Base-by-base conservation (phyloP, 805 yeast genomes). In the Metschnikowia lochheadii region DNA sequence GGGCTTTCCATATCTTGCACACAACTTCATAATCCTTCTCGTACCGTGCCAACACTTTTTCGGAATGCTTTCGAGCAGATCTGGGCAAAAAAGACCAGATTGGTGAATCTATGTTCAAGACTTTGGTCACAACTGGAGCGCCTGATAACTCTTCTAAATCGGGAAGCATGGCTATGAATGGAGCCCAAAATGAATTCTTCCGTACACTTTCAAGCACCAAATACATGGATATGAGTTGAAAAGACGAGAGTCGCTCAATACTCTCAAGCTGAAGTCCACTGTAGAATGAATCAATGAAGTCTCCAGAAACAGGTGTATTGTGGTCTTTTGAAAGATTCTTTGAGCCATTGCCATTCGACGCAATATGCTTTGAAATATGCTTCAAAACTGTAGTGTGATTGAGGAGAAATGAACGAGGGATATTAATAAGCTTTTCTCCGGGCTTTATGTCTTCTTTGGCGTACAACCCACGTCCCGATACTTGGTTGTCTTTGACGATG, bases 151-250 rank as follows among this genome's bases (percentile, higher is more conserved):
- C 90, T 0, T 67, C 61, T 13, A 70, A 51, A 0, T 69, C 61
- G 0, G 97, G 96, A 51, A 89, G 73, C 55, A 81, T 77, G 33
- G 77, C 75, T 10, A 88, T 64, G 62, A 88, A 88, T 0, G 89
- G 88, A 39, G 64, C 61, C 95, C 95, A 89, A 60, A 74, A 82
- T 1, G 86, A 80, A 0, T 49, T 40, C 1, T 61, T 65, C 44
- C 84, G 63, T 35, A 59, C 60, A 2, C 49, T 55, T 56, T 83
- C 87, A 14, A 79, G 59, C 4, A 70, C 63, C 2, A 83, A 48
- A 56, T 72, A 86, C 49, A 85, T 57, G 0, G 81, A 58, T 6
- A 84, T 56, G 36, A 85, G 60, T 63, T 85, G 91, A 60, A 84
- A 82, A 2, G 90, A 83, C 2, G 80, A 66, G 39, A 85, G 58